A percentile compares a stretch with the other conserved stretches of the same genome.
phyloP scores from a whole-genome alignment of 2,329 filamentous ascomycete species.

The Penicillium sp. region DNA sequence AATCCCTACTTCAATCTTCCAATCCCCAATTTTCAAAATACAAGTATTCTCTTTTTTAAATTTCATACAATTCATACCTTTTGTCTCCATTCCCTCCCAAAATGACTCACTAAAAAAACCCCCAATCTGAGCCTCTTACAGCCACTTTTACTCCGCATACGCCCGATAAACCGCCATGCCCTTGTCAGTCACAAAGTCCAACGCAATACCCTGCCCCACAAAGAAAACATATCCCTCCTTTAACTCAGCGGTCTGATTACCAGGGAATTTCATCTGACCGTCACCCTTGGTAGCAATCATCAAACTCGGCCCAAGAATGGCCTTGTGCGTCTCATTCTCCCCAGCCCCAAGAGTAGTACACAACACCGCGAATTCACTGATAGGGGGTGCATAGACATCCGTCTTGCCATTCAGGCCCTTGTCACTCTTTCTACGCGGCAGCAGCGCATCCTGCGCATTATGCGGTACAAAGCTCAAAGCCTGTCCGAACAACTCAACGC shows the following conservation, averaged over 20 bases:
- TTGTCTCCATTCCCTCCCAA: not conserved
- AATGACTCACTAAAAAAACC: not conserved
- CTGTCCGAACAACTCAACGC: constrained; percentile 62
- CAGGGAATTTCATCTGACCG: constrained; percentile 57
- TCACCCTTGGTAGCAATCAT: constrained; percentile 62
- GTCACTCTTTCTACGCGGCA: constrained; percentile 52
- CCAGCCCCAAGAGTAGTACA: constrained; percentile 56
- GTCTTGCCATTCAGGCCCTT: constrained; percentile 62
- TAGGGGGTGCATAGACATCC: constrained; percentile 62
- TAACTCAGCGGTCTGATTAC: constrained; percentile 52
- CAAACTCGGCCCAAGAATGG: constrained; percentile 62
- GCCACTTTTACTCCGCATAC: constrained; percentile 36
- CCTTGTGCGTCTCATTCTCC: constrained; percentile 59
- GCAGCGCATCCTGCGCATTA: constrained; percentile 55
- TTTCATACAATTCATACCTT: not conserved
- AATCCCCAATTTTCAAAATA: constrained; percentile 27
- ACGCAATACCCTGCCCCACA: constrained; percentile 58
- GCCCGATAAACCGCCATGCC: constrained; percentile 52
- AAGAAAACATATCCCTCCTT: constrained; percentile 66
- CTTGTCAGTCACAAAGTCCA: constrained; percentile 48
- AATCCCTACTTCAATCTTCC: not conserved
- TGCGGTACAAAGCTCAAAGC: constrained; percentile 66
- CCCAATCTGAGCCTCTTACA: not conserved
- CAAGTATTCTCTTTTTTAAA: not conserved
- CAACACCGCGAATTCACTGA: constrained; percentile 72